Base-by-base conservation (phyloP, 176 grass and related monocot species). In the Oryza officinalis region DNA sequence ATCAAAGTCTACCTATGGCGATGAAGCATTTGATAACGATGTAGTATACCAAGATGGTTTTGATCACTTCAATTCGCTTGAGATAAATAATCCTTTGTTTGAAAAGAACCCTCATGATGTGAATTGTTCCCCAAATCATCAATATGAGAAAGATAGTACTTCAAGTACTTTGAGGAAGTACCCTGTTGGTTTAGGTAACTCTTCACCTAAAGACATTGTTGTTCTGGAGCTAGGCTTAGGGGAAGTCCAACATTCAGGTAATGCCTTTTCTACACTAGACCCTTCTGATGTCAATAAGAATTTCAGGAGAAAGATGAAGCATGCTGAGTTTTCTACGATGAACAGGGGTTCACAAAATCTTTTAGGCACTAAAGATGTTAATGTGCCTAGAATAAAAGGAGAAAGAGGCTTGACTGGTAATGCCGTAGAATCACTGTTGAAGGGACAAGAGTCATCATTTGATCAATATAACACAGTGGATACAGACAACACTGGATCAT, bases 71-170 rank as follows among this genome's bases (percentile, higher is more conserved):
- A 85, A 88, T n/a, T 78, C 73, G 22, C 50, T 84, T 40, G 84
- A 88, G 84, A 85, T 90, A 90, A 84, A 87, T 37, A 92, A 92
- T 79, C 86, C 90, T 76, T 88, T 90, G 54, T 92, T 92, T 69
- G 91, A 87, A 26, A 95, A 88, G 43, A 68, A 66, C 67, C 86
- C 88, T 18, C 75, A 52, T 8, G 84, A 88, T 77, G 77, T 67
- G 27, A 92, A 83, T 63, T 92, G 54, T 73, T 83, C 73, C 67
- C 6, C 71, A 67, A 64, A 82, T 23, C 65, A 81, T 82, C 64
- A 41, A 22, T 41, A 79, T 61, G 61, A 49, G 25, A 89, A 84
- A 63, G 75, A 69, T 86, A 4, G 13, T 14, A 46, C 27, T 37
- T 20, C 35, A 67, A 32, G 52, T 64, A 54, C 26, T 77, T 87